Base-by-base conservation (phyloP, 192 early-diverging fungal genomes). In the Linnemannia hyalina region DNA sequence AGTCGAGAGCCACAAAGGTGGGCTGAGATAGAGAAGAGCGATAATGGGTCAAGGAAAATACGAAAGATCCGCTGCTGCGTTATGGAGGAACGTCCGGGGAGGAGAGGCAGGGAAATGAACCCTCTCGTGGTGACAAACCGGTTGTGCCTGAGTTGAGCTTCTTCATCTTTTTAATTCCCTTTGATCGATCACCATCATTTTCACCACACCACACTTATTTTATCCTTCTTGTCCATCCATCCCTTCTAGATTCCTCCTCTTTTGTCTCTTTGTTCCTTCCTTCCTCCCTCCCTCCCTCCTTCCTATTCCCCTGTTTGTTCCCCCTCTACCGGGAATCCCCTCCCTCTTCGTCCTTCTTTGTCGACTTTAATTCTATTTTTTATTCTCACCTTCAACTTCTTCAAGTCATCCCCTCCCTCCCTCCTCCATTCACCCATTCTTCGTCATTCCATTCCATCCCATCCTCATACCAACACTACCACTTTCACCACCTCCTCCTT, bases 381-480 rank as follows among this genome's bases (percentile, higher is more conserved):
- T 41, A 38, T n/a, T 69, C 65, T 26, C 42, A 29, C 60, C 23
- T 47, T 68, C 6, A 42, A n/a, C 29, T 32, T 7, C 75, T 6
- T 68, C 7, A 63, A 63, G 26, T 68, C 40, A 26, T 46, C 20
- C 26, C 3, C 36, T 54, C 36, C 20, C 23, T 57, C 74, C 52
- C 9, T 8, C 13, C 52, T 40, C n/a, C 8, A 35, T 35, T 35
- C 35, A 35, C 35, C 35, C 35, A 35, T 35, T 1, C 35, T 35
- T 35, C 35, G 35, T 35, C 35, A 35, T 35, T 35, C 35, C 35
- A 35, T 35, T 35, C 35, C 35, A 35, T 35, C 35, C 35, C 35
- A 35, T 35, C 35, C 63, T 65, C 63, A 65, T 32, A 29, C 40
- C 73, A 80, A 55, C 49, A 44, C 68, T 9, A 69, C 71, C 68